phyloP scores from a whole-genome alignment of 2,329 filamentous ascomycete species.

The Diaporthe sp. region DNA sequence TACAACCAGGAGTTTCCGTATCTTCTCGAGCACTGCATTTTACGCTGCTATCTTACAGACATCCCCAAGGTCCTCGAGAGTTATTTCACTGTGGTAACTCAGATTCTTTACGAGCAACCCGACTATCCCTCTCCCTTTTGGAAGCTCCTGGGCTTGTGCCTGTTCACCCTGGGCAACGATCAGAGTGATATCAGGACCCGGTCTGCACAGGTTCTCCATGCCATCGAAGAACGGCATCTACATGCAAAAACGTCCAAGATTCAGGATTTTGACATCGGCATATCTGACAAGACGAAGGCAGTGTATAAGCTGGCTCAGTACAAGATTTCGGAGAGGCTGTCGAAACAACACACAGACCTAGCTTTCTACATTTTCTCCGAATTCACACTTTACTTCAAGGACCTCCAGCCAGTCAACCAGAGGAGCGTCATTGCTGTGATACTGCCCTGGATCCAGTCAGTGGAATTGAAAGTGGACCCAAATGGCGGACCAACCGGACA shows the following conservation, averaged over 20 bases:
- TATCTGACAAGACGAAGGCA: slow-evolving; percentile 97
- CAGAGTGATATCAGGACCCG: slow-evolving; percentile 90
- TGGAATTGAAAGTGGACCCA: slow-evolving; percentile 91
- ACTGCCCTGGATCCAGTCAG: slow-evolving; percentile 94
- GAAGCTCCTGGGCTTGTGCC: slow-evolving; percentile 87
- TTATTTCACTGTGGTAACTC: slow-evolving; percentile 92
- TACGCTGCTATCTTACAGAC: slow-evolving; percentile 88
- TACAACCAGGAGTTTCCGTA: slow-evolving; percentile 91
- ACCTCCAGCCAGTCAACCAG: slow-evolving; percentile 83
- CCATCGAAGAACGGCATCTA: slow-evolving; percentile 83
- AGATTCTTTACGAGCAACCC: slow-evolving; percentile 85
- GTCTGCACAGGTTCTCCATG: slow-evolving; percentile 82
- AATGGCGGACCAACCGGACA: slow-evolving; percentile 90
- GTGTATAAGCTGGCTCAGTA: slow-evolving; percentile 98
- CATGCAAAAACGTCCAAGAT: slow-evolving; percentile 83
- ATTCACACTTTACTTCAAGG: slow-evolving; percentile 93
- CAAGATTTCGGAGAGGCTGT: slow-evolving; percentile 90
- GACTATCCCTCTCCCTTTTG: slow-evolving; percentile 89
- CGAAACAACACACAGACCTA: slow-evolving; percentile 87
- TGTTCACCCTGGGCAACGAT: slow-evolving; percentile 94
- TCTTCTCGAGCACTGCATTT: slow-evolving; percentile 88
- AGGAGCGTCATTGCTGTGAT: slow-evolving; percentile 95
- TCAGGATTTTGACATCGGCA: slow-evolving; percentile 97
- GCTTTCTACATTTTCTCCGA: slow-evolving; percentile 97
- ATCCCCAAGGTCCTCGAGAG: slow-evolving; percentile 87